Base-by-base conservation (phyloP, 306 rosid species). In the Cucurbita moschata region DNA sequence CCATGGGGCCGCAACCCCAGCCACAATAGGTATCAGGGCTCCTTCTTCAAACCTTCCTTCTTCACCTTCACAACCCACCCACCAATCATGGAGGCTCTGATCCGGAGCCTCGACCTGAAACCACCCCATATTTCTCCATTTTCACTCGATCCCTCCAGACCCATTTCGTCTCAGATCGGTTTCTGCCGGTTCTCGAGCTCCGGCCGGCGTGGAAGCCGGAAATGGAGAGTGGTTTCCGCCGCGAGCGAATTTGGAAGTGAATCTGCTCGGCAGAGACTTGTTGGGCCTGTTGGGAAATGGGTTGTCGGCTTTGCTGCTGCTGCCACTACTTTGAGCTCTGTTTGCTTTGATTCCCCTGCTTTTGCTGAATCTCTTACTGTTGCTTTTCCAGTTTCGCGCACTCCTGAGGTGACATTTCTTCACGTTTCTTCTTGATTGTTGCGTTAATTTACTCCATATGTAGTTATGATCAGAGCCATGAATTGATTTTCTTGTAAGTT, bases 371-470 rank as follows among this genome's bases (percentile, higher is more conserved):
- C 98, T 10, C 94, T 94, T 40, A 90, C 98, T 5, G 90, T 94
- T 16, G 97, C 97, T 73, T 94, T 94, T 75, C 98, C 98, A 4
- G 92, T 85, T 76, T 94, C 98, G 26, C 95, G 97, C 10, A 90
- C 94, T 51, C 92, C 83, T 26, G 96, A 94, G 92, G 98, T 94
- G 77, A 61, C 53, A 11, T 43, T 23, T 49, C 37, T 57, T 46
- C 0, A 40, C 46, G 26, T 18, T 30, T 30, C 23, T 10, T 12
- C 21, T 57, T 23, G 55, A 4, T 19, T 16, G 12, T 64, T 12
- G 42, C 39, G 0, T 43, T 26, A 11, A 1, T 70, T 39, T 7
- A n/a, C 50, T 39, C 30, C 50, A 40, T 39, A 0, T 0, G 23
- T 37, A 8, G 14, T 10, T 57, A 16, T 57, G 16, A 2, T 57